Percentiles rank a stretch among this genome's conserved stretches.
phyloP scores from a whole-genome alignment of 176 grass and related monocot species.

The Triticum urartu region DNA sequence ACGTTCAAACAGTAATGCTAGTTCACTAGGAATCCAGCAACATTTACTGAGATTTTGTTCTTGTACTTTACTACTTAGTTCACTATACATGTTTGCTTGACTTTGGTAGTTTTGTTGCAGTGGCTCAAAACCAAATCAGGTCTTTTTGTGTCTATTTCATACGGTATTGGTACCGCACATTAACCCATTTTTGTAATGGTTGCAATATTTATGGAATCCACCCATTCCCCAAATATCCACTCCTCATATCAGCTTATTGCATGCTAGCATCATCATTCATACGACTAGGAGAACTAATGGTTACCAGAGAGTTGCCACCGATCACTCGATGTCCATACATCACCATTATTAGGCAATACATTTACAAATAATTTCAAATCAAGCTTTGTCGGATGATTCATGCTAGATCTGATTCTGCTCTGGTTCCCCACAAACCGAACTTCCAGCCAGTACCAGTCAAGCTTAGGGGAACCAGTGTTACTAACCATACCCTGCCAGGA shows the following conservation, averaged over 20 bases:
- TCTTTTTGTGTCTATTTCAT: neutral
- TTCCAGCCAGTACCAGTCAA: neutral
- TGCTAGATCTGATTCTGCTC: neutral
- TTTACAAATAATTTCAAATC: neutral
- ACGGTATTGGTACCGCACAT: neutral
- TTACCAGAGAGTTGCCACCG: neutral
- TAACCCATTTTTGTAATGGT: neutral
- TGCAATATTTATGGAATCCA: neutral
- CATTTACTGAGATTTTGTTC: neutral
- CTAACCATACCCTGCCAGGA: neutral
- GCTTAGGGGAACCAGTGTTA: neutral
- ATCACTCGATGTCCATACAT: neutral
- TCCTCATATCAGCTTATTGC: slow-evolving; percentile 3
- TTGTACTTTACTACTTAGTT: neutral
- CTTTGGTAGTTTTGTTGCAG: neutral
- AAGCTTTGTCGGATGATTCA: neutral
- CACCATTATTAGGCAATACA: neutral
- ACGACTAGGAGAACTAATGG: neutral
- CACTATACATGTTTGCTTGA: neutral
- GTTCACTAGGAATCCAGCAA: neutral
- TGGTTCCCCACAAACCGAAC: neutral
- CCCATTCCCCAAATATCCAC: neutral
- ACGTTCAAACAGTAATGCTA: slow-evolving; percentile 10
- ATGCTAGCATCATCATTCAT: slow-evolving; percentile 15
- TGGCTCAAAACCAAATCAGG: neutral